Evolutionary conservation across 805 yeast genomes (phyloP).

Genomic region (Zygoascus flipseniorum): DNA sequence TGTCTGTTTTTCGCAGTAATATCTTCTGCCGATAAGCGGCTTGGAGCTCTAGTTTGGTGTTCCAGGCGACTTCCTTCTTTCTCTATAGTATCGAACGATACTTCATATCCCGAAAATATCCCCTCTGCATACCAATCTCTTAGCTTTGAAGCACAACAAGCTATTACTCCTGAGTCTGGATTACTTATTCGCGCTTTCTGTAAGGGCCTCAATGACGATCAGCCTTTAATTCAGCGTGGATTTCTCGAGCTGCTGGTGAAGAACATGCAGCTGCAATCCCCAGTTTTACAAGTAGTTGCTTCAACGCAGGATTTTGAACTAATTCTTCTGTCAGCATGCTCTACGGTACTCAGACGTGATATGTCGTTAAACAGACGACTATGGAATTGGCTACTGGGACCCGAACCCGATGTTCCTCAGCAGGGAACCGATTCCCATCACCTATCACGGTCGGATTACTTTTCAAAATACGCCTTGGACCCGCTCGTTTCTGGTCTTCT

Average conservation of each 20-base stretch:
- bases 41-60: constrained; percentile 80
- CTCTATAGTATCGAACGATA: constrained; percentile 2
- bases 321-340: constrained; percentile 54
- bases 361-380: constrained; percentile 91
- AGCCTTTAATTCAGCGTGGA: constrained; percentile 74
- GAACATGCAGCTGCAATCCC: constrained; percentile 57
- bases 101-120: not conserved
- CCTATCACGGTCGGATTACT: constrained; percentile 44
- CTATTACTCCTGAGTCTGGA: constrained; percentile 73
- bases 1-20: constrained; percentile 66
- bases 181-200: constrained; percentile 66
- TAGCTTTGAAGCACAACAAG: constrained; percentile 46
- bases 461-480: constrained; percentile 46
- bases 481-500: constrained; percentile 47
- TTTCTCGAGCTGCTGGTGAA: constrained; percentile 72
- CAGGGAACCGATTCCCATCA: constrained; percentile 7
- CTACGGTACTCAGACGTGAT: constrained; percentile 69
- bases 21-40: constrained; percentile 66
- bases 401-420: constrained; percentile 36
- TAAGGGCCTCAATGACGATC: constrained; percentile 57
- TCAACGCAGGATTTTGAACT: constrained; percentile 46
- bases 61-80: constrained; percentile 57
- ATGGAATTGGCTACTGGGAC: constrained; percentile 91
- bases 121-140: constrained; percentile 20
- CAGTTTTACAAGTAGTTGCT: constrained; percentile 41